These are phyloP conservation scores for Cryoendolithus antarcticus DNA, from an alignment of 2,329 filamentous ascomycete genomes.

Conservation along the genomic window DNA sequence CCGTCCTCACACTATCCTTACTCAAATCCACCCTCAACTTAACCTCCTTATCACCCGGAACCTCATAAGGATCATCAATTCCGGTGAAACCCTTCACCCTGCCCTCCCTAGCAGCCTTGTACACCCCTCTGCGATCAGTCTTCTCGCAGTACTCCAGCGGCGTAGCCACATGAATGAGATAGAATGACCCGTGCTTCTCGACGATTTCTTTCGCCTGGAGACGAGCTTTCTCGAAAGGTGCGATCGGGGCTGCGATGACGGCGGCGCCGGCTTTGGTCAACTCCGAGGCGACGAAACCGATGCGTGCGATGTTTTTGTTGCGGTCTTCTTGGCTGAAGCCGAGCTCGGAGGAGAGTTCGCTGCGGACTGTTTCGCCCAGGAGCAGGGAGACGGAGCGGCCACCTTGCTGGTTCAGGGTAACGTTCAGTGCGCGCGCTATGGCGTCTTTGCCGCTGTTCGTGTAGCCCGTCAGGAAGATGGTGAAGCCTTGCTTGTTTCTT, in stretches of 20 bases:
- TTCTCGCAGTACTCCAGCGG: slow-evolving; percentile 86
- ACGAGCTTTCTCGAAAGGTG: slow-evolving; percentile 73
- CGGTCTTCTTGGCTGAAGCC: slow-evolving; percentile 91
- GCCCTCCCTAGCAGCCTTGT: slow-evolving; percentile 67
- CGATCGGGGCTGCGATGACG: slow-evolving; percentile 93
- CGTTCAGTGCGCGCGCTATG: slow-evolving; percentile 86
- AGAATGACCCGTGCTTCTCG: slow-evolving; percentile 82
- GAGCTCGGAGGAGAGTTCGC: slow-evolving; percentile 85
- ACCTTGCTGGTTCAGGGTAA: slow-evolving; percentile 95
- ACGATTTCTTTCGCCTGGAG: slow-evolving; percentile 70
- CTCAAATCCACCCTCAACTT: slow-evolving; percentile 75
- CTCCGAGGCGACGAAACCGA: slow-evolving; percentile 91
- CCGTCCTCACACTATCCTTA: slow-evolving; percentile 79
- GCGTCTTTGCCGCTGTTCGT: slow-evolving; percentile 96
- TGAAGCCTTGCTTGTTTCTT: slow-evolving; percentile 87
- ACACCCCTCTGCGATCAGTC: slow-evolving; percentile 88
- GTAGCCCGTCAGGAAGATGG: slow-evolving; percentile 94
- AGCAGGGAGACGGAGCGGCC: slow-evolving; percentile 89
- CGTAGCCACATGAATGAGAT: slow-evolving; percentile 88
- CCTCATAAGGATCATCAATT: slow-evolving; percentile 94
- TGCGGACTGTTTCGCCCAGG: slow-evolving; percentile 86
- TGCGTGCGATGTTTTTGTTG: slow-evolving; percentile 87
- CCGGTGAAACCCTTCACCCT: slow-evolving; percentile 98
- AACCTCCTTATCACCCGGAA: slow-evolving; percentile 65
- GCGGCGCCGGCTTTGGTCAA: slow-evolving; percentile 85